These are phyloP conservation scores for Talaromyces piceae DNA, from an alignment of 2,329 filamentous ascomycete genomes.

Conservation along the genomic window DNA sequence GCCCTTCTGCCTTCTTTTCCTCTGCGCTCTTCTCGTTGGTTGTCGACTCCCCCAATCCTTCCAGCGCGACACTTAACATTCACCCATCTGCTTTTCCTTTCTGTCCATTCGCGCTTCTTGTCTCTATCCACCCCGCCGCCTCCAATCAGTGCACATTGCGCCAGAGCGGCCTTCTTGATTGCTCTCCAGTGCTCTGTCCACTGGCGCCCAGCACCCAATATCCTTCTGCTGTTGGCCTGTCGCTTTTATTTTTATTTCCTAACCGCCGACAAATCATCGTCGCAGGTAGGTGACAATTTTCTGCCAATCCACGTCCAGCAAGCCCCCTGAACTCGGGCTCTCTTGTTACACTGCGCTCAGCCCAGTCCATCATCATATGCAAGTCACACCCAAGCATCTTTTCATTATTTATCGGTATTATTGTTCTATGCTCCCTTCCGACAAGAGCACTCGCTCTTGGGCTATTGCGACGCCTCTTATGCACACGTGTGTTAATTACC, in stretches of 20 bases:
- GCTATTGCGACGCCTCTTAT: too few relatives aligned
- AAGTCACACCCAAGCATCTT: neutral
- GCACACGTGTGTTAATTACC: too few relatives aligned
- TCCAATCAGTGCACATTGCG: conserved; percentile 15
- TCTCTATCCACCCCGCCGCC: conserved; percentile 14
- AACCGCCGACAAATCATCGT: conserved; percentile 17
- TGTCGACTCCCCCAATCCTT: conserved; percentile 11
- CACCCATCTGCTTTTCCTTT: conserved; percentile 7
- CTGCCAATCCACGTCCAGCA: conserved; percentile 4
- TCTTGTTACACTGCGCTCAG: neutral
- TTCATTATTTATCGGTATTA: neutral
- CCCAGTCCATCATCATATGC: conserved; percentile 4
- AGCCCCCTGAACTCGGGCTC: neutral
- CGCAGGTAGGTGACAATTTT: conserved; percentile 16
- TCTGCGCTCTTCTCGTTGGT: conserved; percentile 37
- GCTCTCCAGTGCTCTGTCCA: neutral
- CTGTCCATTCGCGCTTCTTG: conserved; percentile 14
- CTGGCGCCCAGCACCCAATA: neutral
- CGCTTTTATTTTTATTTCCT: neutral
- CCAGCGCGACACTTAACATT: conserved; percentile 1
- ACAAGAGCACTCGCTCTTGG: too few relatives aligned
- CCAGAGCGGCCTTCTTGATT: neutral
- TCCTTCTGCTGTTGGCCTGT: neutral
- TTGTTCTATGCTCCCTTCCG: too few relatives aligned
- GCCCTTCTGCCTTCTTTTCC: conserved; percentile 27